phyloP scores from a whole-genome alignment of 2,329 filamentous ascomycete species.

The Fusarium sp. region DNA sequence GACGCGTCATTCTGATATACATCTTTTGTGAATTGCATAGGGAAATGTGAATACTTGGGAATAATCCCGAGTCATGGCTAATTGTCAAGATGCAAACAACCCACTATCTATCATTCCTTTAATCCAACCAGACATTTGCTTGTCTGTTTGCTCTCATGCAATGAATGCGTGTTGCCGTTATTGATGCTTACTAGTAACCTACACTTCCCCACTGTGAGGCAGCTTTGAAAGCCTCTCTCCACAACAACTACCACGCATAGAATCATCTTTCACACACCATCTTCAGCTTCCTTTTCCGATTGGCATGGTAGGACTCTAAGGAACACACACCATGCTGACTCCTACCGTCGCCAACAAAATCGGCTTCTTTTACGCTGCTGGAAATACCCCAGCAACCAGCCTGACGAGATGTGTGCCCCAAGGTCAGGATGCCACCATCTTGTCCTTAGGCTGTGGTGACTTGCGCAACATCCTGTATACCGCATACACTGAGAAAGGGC shows the following conservation, averaged over 20 bases:
- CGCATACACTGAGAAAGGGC: conserved; percentile 54
- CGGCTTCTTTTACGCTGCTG: conserved; percentile 60
- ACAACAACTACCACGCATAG: not conserved
- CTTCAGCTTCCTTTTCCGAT: not conserved
- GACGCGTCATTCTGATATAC: not conserved
- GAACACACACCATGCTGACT: conserved; percentile 49
- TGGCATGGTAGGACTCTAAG: not conserved
- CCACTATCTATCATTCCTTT: not conserved
- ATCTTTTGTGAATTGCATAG: not conserved
- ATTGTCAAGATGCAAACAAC: not conserved
- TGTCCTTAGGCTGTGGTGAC: conserved; percentile 69
- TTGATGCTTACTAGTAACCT: not conserved
- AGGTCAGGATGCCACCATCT: conserved; percentile 60
- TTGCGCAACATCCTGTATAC: conserved; percentile 68
- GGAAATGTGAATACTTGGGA: not conserved
- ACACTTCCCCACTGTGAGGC: not conserved
- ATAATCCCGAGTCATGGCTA: not conserved
- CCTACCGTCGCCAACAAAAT: conserved; percentile 50
- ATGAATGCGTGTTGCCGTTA: not conserved
- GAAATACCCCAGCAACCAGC: conserved; percentile 65
- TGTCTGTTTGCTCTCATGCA: not conserved
- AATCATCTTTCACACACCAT: not conserved
- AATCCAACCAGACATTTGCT: not conserved
- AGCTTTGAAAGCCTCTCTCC: not conserved
- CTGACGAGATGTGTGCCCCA: conserved; percentile 61